Conservation (phyloP, 2,329 filamentous ascomycete species). For the Emmonsia crescens region DNA sequence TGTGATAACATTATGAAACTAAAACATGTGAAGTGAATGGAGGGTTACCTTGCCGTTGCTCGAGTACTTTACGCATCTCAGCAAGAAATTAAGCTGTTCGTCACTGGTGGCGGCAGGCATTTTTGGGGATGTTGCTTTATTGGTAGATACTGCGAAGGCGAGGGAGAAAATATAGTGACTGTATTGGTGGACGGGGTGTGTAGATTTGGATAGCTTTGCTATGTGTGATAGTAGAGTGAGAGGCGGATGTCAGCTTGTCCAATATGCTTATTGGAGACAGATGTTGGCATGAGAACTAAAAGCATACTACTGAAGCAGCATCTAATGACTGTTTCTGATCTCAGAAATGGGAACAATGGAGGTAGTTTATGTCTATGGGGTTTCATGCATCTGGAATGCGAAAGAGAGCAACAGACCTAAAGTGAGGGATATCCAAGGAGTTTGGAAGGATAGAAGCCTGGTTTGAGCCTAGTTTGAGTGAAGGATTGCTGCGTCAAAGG, state of each 20-base stretch:
- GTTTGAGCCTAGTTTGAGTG: background rate
- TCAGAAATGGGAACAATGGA: background rate
- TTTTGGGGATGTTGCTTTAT: slow-evolving; percentile 18
- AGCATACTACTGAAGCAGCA: background rate
- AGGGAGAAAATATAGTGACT: background rate
- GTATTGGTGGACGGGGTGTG: background rate
- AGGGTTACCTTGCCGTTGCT: slow-evolving; percentile 48
- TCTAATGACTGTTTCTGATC: background rate
- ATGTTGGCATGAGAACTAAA: background rate
- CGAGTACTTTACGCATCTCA: slow-evolving; percentile 54
- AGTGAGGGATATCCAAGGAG: background rate
- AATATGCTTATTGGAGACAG: background rate
- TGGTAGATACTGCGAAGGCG: background rate
- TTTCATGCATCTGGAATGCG: too few species aligned
- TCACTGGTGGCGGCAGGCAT: slow-evolving; percentile 42
- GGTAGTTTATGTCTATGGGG: too few species aligned
- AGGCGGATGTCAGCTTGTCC: background rate
- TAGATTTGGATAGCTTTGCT: background rate
- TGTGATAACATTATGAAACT: background rate
- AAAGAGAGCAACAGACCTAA: background rate
- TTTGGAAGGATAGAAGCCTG: background rate
- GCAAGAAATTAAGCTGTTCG: slow-evolving; percentile 55
- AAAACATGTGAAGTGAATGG: background rate
- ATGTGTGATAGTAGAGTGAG: background rate
- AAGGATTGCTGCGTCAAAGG: background rate